phyloP scores from a whole-genome alignment of 2,329 filamentous ascomycete genomes.

The Fusarium nisikadoi region DNA sequence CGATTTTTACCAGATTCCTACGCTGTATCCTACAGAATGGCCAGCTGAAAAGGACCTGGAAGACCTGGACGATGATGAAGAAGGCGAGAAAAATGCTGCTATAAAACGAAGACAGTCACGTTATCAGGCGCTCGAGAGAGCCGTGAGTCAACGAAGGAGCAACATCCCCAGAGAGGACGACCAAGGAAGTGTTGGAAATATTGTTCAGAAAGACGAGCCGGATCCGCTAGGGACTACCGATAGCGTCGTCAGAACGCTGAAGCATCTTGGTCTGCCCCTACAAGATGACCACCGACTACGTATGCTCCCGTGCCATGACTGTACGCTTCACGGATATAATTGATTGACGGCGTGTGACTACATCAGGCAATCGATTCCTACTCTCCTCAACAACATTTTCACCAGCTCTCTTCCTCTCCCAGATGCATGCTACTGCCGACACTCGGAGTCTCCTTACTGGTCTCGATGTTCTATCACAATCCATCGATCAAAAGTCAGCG shows the following conservation, averaged over 20 bases:
- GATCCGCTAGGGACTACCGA: slow-evolving; percentile 90
- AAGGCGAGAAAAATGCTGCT: slow-evolving; percentile 62
- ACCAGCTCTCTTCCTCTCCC: slow-evolving; percentile 88
- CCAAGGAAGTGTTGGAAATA: slow-evolving; percentile 74
- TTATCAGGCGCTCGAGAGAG: slow-evolving; percentile 85
- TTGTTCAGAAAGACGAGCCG: slow-evolving; percentile 90
- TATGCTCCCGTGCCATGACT: slow-evolving; percentile 54
- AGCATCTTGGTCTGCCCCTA: slow-evolving; percentile 79
- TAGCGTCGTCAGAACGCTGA: slow-evolving; percentile 85
- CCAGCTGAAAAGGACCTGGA: slow-evolving; percentile 81
- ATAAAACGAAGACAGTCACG: slow-evolving; percentile 75
- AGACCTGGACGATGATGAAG: slow-evolving; percentile 68
- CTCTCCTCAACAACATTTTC: slow-evolving; percentile 97
- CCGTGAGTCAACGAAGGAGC: slow-evolving; percentile 73
- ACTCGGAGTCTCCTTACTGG: slow-evolving; percentile 84
- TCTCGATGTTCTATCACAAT: slow-evolving; percentile 85
- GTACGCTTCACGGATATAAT: neutral
- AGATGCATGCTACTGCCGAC: slow-evolving; percentile 87
- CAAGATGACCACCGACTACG: slow-evolving; percentile 85
- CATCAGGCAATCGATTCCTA: slow-evolving; percentile 85
- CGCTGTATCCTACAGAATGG: slow-evolving; percentile 84
- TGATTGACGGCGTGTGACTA: slow-evolving; percentile 30
- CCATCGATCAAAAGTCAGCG: slow-evolving; percentile 97
- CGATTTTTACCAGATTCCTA: slow-evolving; percentile 89
- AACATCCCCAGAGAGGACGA: slow-evolving; percentile 75